A percentile compares a stretch with the other conserved stretches of the same genome.
These are phyloP conservation scores for Colletotrichum acutatum DNA, from an alignment of 2,329 filamentous ascomycete genomes.

Conservation along the genomic window DNA sequence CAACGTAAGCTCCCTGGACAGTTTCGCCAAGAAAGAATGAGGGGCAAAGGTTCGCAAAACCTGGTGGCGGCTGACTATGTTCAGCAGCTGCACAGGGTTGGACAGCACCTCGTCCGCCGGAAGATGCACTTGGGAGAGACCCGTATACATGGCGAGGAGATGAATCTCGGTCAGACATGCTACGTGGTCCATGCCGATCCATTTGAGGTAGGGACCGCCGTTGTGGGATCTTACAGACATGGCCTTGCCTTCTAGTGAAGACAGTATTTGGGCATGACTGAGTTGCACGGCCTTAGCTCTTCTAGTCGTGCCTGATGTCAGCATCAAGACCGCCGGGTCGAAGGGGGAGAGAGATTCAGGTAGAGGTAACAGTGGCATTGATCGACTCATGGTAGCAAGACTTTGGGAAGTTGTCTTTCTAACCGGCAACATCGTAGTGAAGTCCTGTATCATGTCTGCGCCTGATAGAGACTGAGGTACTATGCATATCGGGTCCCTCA, in stretches of 20 bases:
- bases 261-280: neutral
- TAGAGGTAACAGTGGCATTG: too few species aligned
- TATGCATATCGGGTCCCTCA: neutral
- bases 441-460: neutral
- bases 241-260: neutral
- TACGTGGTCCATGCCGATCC: neutral
- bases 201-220: neutral
- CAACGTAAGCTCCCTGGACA: neutral
- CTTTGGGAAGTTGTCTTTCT: neutral
- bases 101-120: neutral
- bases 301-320: neutral
- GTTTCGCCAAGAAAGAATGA: neutral
- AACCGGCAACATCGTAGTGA: neutral
- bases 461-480: neutral
- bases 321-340: neutral
- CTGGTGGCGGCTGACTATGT: neutral
- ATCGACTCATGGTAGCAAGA: neutral
- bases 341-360: fast-evolving
- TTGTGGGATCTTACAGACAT: neutral
- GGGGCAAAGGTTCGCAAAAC: neutral
- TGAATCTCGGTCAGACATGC: neutral
- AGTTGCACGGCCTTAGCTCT: neutral
- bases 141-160: neutral
- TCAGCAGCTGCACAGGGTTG: neutral
- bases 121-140: neutral